Conservation (phyloP, 805 yeast species). For the Teunomyces funiuensis region DNA sequence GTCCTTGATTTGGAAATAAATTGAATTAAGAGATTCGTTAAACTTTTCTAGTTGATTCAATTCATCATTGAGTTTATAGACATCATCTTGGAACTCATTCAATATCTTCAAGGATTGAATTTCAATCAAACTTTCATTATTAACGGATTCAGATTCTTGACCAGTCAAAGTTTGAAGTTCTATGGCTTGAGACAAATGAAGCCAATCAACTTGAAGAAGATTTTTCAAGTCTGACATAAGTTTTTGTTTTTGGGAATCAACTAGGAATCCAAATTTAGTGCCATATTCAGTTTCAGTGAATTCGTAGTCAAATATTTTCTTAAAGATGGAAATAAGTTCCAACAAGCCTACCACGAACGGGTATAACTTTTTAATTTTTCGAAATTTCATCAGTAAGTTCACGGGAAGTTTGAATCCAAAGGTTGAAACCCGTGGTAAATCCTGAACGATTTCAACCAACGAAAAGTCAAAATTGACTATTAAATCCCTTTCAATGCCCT, state of each 20-base stretch:
- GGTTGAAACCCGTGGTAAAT: slow-evolving; percentile 49
- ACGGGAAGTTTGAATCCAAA: slow-evolving; percentile 61
- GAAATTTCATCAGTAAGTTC: slow-evolving; percentile 44
- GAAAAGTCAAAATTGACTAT: slow-evolving; percentile 53
- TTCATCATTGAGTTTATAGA: slow-evolving; percentile 20
- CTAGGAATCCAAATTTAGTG: slow-evolving; percentile 41
- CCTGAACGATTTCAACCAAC: slow-evolving; percentile 46
- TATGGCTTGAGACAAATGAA: slow-evolving; percentile 45
- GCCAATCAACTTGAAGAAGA: slow-evolving; percentile 53
- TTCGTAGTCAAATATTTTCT: slow-evolving; percentile 22
- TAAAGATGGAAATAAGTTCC: slow-evolving; percentile 50
- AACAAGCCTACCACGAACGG: slow-evolving; percentile 56
- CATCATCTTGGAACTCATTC: slow-evolving; percentile 21
- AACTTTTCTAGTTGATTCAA: slow-evolving; percentile 17
- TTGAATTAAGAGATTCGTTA: slow-evolving; percentile 14
- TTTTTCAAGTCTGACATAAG: slow-evolving; percentile 33
- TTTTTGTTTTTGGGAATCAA: slow-evolving; percentile 32
- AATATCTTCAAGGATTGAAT: slow-evolving; percentile 22
- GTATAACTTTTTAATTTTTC: slow-evolving; percentile 49
- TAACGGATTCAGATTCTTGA: slow-evolving; percentile 24
- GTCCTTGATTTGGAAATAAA: slow-evolving; percentile 15
- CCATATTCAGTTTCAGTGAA: slow-evolving; percentile 31
- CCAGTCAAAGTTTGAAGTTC: slow-evolving; percentile 40
- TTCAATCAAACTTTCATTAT: slow-evolving; percentile 28
- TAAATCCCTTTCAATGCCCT: slow-evolving; percentile 23